Evolutionary conservation across 371 early-diverging fungal species (phyloP).

Genomic region (Polyrhizophydium stewartii): DNA sequence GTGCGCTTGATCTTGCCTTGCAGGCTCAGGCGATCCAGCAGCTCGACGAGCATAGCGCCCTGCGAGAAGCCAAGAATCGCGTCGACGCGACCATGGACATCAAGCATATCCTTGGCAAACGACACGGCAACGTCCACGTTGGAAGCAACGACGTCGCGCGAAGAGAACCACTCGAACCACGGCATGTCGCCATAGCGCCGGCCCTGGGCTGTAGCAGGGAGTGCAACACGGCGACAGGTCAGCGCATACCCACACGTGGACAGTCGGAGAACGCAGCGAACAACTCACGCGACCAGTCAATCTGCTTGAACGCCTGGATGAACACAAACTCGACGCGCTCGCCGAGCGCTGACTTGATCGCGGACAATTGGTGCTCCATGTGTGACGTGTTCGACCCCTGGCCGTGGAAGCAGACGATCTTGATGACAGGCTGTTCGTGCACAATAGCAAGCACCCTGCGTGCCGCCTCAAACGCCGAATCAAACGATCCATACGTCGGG

Average conservation of each 20-base stretch:
- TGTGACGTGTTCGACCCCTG: not conserved
- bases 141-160: not conserved
- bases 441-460: too few species aligned
- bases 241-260: not conserved
- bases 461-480: too few species aligned
- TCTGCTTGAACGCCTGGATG: not conserved
- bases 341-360: not conserved
- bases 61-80: slow-evolving; percentile 17
- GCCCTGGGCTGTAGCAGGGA: not conserved
- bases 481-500: too few species aligned
- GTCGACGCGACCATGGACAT: slow-evolving; percentile 1
- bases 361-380: slow-evolving; percentile 1
- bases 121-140: not conserved
- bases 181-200: slow-evolving; percentile 4
- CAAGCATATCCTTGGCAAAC: slow-evolving; percentile 1
- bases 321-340: slow-evolving; percentile 2
- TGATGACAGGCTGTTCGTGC: too few species aligned
- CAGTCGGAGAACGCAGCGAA: too few species aligned
- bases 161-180: slow-evolving; percentile 5
- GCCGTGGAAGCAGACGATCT: slow-evolving; percentile 1
- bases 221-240: not conserved
- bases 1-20: not conserved
- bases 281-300: not conserved
- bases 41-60: slow-evolving; percentile 10
- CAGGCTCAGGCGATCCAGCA: slow-evolving; percentile 3